A percentile compares a stretch with the other conserved stretches of the same genome.
These are phyloP conservation scores for Coemansia sp. DNA, from an alignment of 192 early-diverging fungal species.

Conservation along the genomic window DNA sequence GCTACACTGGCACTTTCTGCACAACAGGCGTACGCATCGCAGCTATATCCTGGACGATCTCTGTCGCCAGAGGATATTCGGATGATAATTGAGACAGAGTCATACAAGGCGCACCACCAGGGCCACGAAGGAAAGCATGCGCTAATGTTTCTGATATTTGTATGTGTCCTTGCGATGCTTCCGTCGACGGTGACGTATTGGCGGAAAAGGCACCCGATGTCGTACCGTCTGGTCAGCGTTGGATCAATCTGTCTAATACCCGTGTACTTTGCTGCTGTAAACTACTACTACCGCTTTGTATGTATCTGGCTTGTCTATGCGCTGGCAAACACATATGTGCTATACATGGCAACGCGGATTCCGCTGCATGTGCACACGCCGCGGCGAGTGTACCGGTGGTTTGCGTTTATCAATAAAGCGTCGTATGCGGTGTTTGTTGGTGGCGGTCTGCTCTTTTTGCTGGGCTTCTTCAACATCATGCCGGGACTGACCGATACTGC, in stretches of 20 bases:
- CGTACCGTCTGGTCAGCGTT: slow-evolving; percentile 45
- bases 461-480: slow-evolving; percentile 43
- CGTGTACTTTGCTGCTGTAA: slow-evolving; percentile 42
- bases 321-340: slow-evolving; percentile 29
- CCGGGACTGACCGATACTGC: slow-evolving; percentile 49
- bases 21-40: slow-evolving; percentile 25
- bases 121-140: slow-evolving; percentile 43
- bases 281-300: slow-evolving; percentile 43
- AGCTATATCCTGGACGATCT: slow-evolving; percentile 30
- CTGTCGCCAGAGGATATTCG: slow-evolving; percentile 23
- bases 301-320: slow-evolving; percentile 38
- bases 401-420: slow-evolving; percentile 48
- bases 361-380: slow-evolving; percentile 44
- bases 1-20: slow-evolving; percentile 19
- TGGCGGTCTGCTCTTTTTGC: slow-evolving; percentile 29
- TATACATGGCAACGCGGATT: slow-evolving; percentile 40
- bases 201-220: slow-evolving; percentile 38
- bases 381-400: slow-evolving; percentile 52
- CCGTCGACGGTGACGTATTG: slow-evolving; percentile 37
- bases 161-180: slow-evolving; percentile 40
- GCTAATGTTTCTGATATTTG: slow-evolving; percentile 46
- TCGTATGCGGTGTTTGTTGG: slow-evolving; percentile 42
- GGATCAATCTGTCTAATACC: slow-evolving; percentile 48
- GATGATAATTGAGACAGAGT: slow-evolving; percentile 23
- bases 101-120: slow-evolving; percentile 30